A percentile compares a stretch with the other conserved stretches of the same genome.
Conservation (phyloP, 192 early-diverging fungal species). For the Gryganskiella cystojenkinii region DNA sequence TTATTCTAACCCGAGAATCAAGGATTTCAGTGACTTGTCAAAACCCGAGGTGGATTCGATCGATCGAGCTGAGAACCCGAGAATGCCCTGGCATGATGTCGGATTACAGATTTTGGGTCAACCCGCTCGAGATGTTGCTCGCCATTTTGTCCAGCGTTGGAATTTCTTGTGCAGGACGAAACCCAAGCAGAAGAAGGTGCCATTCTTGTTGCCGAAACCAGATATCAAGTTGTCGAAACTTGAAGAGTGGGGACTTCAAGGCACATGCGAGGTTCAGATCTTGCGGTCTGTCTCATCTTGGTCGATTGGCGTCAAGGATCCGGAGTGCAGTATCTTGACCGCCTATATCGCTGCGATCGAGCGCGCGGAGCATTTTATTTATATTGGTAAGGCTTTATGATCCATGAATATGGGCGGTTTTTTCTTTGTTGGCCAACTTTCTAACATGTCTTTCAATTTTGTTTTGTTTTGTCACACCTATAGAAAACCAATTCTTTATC, state of each 20-base stretch:
- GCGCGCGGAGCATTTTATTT: constrained; percentile 81
- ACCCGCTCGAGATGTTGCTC: constrained; percentile 79
- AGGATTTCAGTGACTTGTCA: constrained; percentile 73
- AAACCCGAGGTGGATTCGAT: constrained; percentile 61
- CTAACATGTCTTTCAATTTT: not conserved
- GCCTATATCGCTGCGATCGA: constrained; percentile 83
- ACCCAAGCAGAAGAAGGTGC: constrained; percentile 64
- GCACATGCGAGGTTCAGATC: constrained; percentile 70
- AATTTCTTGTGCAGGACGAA: constrained; percentile 78
- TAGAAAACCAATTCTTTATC: constrained; percentile 91
- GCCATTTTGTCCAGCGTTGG: constrained; percentile 90
- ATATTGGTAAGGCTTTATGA: constrained; percentile 68
- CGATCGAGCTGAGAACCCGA: constrained; percentile 60
- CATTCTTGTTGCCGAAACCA: constrained; percentile 77
- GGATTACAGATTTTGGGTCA: constrained; percentile 79
- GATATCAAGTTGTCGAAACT: constrained; percentile 61
- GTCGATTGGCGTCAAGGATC: constrained; percentile 71
- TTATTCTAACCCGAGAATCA: constrained; percentile 84
- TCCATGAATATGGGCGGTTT: not conserved
- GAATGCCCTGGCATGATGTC: constrained; percentile 93
- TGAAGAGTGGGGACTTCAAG: constrained; percentile 63
- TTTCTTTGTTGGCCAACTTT: not conserved
- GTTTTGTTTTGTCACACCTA: not conserved
- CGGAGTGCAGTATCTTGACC: constrained; percentile 76
- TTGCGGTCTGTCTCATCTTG: constrained; percentile 74